Conservation (phyloP, 805 yeast genomes). For the Naumovozyma castellii region DNA sequence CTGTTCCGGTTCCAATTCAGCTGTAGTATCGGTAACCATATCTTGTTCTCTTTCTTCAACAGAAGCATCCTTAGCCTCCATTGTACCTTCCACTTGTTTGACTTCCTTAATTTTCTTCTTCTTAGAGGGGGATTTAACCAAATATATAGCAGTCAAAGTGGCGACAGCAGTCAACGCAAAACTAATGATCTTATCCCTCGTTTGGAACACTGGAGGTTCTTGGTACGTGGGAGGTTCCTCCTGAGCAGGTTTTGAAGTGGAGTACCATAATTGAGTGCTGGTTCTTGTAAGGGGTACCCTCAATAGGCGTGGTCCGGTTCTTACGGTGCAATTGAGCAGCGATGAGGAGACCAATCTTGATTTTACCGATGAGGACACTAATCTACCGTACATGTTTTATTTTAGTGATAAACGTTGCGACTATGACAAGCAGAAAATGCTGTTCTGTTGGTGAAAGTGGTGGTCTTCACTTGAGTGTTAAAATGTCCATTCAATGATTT, state of each 20-base stretch:
- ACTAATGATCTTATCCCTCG: not conserved
- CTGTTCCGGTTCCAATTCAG: not conserved
- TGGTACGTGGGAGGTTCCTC: not conserved
- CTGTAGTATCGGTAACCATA: not conserved
- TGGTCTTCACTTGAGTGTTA: no score
- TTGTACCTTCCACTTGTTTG: not conserved
- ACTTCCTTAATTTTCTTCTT: not conserved
- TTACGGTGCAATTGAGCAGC: not conserved
- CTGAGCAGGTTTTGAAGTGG: conserved; percentile 1
- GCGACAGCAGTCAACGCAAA: conserved; percentile 1
- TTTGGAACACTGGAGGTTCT: not conserved
- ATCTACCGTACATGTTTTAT: not conserved
- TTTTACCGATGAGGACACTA: not conserved
- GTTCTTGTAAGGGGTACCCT: not conserved
- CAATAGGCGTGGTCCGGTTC: not conserved
- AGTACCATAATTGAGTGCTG: conserved; percentile 1
- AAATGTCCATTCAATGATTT: no score
- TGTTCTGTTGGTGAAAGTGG: no score
- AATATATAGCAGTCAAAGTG: conserved; percentile 1
- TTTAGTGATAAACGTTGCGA: no score
- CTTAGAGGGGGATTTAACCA: not conserved
- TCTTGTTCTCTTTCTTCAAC: not conserved
- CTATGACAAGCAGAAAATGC: no score
- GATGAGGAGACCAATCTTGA: not conserved
- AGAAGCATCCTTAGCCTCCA: not conserved